phyloP scores from a whole-genome alignment of 2,329 filamentous ascomycete species.

The Colletotrichum kahawae region DNA sequence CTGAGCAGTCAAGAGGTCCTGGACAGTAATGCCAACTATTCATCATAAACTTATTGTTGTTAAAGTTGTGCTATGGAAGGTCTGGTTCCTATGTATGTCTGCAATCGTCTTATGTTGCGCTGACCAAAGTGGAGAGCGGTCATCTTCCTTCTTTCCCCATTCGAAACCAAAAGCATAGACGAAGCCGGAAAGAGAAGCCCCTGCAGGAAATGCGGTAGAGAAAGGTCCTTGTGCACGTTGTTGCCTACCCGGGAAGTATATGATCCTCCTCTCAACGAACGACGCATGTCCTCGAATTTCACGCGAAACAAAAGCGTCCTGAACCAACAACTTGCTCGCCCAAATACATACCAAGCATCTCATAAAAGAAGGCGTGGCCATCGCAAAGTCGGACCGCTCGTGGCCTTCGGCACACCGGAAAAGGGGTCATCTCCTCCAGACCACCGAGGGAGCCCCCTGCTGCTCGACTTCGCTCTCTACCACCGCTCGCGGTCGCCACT shows the following conservation, averaged over 20 bases:
- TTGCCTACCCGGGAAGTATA: neutral
- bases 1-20: neutral
- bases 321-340: neutral
- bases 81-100: neutral
- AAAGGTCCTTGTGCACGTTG: neutral
- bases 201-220: neutral
- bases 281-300: neutral
- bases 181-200: conserved; percentile 1
- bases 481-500: neutral
- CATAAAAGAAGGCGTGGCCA: neutral
- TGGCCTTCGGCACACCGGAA: neutral
- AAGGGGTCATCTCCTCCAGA: neutral
- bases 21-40: neutral
- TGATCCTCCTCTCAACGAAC: neutral
- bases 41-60: neutral
- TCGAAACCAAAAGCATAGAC: neutral
- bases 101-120: neutral
- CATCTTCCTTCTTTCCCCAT: neutral
- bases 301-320: neutral
- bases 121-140: neutral
- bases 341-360: neutral
- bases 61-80: neutral
- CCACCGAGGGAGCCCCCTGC: neutral
- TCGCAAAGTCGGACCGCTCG: neutral
- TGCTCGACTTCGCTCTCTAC: neutral